Conservation (phyloP, 2,329 filamentous ascomycete species). For the Talaromyces sp. region DNA sequence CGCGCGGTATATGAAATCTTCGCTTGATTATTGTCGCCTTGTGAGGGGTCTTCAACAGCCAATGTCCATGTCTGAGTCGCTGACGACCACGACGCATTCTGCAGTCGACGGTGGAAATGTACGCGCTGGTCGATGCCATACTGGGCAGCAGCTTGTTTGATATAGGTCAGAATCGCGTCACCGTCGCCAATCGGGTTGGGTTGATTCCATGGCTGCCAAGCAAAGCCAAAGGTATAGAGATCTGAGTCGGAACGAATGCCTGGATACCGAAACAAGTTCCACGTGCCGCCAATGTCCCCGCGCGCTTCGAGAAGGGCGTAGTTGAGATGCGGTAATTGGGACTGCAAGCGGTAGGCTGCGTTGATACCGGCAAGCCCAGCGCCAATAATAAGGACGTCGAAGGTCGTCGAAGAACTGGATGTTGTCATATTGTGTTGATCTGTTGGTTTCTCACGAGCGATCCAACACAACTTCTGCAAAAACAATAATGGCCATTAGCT, state of each 20-base stretch:
- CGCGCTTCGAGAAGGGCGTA: conserved; percentile 63
- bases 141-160: conserved; percentile 41
- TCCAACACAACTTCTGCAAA: too few species aligned
- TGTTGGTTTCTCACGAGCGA: too few species aligned
- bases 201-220: conserved; percentile 60
- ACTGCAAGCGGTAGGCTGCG: conserved; percentile 60
- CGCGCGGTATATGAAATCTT: conserved; percentile 17
- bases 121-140: conserved; percentile 50
- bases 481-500: too few species aligned
- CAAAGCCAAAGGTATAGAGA: conserved; percentile 54
- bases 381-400: conserved; percentile 58
- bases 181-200: conserved; percentile 43
- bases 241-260: conserved; percentile 58
- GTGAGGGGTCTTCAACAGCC: conserved; percentile 22
- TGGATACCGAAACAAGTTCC: conserved; percentile 67
- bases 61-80: conserved; percentile 47
- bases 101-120: conserved; percentile 43
- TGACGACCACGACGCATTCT: conserved; percentile 51
- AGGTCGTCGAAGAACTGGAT: conserved; percentile 2
- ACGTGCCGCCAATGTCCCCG: conserved; percentile 61
- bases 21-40: conserved; percentile 16
- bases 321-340: conserved; percentile 43
- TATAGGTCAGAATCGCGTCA: conserved; percentile 46
- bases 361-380: conserved; percentile 69
- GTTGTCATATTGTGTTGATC: neutral